Evolutionary conservation across 2,329 filamentous ascomycete species (phyloP).

Genomic region (Pyrenophora seminiperda): DNA sequence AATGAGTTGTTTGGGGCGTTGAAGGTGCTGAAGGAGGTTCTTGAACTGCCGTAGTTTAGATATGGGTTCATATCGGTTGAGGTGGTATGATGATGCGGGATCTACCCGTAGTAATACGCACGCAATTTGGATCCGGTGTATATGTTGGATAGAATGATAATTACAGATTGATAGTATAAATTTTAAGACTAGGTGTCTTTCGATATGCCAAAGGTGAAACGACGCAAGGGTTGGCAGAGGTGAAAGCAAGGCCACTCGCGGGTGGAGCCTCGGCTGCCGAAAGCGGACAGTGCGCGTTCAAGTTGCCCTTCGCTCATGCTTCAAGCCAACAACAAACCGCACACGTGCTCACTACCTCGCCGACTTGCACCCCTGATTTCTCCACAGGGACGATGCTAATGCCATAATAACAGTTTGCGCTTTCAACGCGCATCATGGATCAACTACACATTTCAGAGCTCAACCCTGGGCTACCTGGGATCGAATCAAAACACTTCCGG

Average conservation of each 20-base stretch:
- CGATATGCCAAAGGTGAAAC: neutral
- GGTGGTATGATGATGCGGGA: too few relatives aligned
- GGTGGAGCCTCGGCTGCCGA: conserved; percentile 8
- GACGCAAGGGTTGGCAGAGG: neutral
- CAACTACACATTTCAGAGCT: conserved; percentile 40
- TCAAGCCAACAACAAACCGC: conserved; percentile 1
- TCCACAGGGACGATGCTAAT: conserved; percentile 6
- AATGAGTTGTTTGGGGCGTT: conserved; percentile 30
- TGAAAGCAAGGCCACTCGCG: neutral
- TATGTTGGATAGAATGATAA: too few relatives aligned
- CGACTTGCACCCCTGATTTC: neutral
- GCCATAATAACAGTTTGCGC: conserved; percentile 15
- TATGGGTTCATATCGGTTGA: too few relatives aligned
- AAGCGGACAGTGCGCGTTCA: conserved; percentile 8
- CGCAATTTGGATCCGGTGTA: too few relatives aligned
- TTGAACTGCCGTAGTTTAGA: conserved; percentile 16
- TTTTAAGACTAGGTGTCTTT: neutral
- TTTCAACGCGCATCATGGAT: conserved; percentile 32
- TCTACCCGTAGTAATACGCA: too few relatives aligned
- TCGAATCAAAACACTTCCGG: conserved; percentile 55
- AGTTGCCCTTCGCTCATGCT: conserved; percentile 11
- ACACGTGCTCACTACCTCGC: neutral
- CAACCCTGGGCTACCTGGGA: conserved; percentile 35
- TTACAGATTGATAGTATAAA: too few relatives aligned
- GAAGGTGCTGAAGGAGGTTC: conserved; percentile 20